Percentiles rank a stretch among this genome's conserved stretches.
Conservation (phyloP, 192 early-diverging fungal genomes). For the Coemansia sp. region DNA sequence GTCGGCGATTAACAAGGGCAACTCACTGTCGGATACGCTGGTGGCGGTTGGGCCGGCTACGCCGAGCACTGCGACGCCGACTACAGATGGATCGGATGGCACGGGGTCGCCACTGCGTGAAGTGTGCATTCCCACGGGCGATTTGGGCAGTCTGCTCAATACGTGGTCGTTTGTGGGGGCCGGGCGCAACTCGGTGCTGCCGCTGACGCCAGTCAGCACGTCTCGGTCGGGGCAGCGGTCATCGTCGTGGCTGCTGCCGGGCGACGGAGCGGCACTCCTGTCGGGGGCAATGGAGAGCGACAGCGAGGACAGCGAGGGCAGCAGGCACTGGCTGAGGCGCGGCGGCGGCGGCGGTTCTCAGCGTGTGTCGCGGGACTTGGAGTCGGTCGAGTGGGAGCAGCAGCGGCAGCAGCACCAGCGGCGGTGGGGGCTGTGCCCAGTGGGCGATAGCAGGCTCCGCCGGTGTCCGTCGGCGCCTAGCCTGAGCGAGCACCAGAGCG, state of each 20-base stretch:
- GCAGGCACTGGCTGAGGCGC: not conserved
- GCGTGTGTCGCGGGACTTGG: not conserved
- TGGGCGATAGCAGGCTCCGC: not conserved
- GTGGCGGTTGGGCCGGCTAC: constrained; percentile 18
- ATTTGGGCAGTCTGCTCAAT: constrained; percentile 35
- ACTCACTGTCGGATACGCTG: constrained; percentile 41
- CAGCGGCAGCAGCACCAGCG: constrained; percentile 18
- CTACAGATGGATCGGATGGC: not conserved
- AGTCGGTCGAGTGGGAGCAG: constrained; percentile 1
- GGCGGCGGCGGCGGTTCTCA: not conserved
- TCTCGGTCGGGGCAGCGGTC: not conserved
- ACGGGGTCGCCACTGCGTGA: constrained; percentile 17
- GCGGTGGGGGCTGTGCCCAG: not conserved
- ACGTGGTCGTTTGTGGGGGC: constrained; percentile 30
- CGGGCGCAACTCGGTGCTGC: not conserved
- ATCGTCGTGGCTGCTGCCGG: not conserved
- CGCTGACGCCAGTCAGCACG: not conserved
- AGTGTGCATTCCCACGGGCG: constrained; percentile 39
- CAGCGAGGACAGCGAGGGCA: not conserved
- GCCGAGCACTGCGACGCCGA: not conserved
- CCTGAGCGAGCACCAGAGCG: constrained; percentile 7
- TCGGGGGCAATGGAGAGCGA: not conserved
- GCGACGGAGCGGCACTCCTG: not conserved
- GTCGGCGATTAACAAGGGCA: not conserved
- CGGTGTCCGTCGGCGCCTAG: constrained; percentile 33